These are phyloP conservation scores for Penicillium ochrochloron DNA, from an alignment of 495 filamentous ascomycete genomes.

Conservation along the genomic window DNA sequence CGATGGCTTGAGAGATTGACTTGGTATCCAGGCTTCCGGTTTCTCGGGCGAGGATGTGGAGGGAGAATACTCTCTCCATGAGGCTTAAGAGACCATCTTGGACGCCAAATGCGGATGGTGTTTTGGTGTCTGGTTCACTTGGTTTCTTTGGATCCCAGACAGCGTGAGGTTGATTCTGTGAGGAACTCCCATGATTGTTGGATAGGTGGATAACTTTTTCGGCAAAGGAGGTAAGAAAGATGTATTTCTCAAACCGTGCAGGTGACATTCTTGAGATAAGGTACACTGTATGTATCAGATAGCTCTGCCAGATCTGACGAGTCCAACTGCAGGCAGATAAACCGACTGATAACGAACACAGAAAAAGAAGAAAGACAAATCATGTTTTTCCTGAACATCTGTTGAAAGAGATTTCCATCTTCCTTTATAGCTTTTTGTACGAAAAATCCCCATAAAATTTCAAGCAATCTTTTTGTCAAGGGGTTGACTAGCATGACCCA, in stretches of 20 bases:
- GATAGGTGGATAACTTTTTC: conserved; percentile 8
- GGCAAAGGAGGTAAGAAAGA: conserved; percentile 7
- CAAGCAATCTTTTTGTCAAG: conserved; percentile 1
- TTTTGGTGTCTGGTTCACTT: neutral
- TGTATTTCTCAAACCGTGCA: neutral
- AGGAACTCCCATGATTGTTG: neutral
- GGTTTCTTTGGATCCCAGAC: neutral
- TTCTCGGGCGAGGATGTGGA: neutral
- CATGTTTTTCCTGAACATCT: neutral
- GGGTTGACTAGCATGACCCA: conserved; percentile 4
- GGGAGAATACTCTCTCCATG: conserved; percentile 13
- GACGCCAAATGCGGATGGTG: neutral
- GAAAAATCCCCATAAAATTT: neutral
- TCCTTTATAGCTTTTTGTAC: neutral
- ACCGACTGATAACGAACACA: neutral
- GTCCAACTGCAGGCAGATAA: neutral
- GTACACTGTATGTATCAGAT: neutral
- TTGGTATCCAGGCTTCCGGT: neutral
- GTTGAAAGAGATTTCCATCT: neutral
- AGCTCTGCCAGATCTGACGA: neutral
- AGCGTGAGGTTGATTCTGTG: neutral
- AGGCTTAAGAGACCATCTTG: conserved; percentile 5
- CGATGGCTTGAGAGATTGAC: conserved; percentile 6
- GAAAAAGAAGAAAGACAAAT: neutral
- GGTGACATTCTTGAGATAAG: conserved; percentile 6